These are phyloP conservation scores for Hyphopichia burtonii DNA, from an alignment of 1,139 yeast species.

Conservation along the genomic window DNA sequence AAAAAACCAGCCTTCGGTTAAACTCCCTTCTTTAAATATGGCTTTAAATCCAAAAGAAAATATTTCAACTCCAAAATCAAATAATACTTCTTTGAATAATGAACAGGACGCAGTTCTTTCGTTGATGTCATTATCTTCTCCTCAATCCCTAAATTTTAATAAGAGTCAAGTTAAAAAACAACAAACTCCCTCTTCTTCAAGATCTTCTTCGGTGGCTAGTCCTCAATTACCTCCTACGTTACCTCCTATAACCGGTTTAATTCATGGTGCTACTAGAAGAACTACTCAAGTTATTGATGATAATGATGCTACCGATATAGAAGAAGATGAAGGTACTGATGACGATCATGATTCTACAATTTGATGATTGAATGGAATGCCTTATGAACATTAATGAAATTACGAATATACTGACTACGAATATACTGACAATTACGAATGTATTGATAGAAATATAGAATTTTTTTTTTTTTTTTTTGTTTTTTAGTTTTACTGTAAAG, in stretches of 20 bases:
- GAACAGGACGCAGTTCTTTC: slow-evolving; percentile 49
- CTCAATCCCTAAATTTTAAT: slow-evolving; percentile 34
- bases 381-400: not conserved
- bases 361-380: too few relatives aligned
- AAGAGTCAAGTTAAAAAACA: slow-evolving; percentile 26
- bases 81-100: slow-evolving; percentile 11
- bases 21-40: slow-evolving; percentile 34
- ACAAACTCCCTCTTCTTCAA: slow-evolving; percentile 20
- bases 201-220: slow-evolving; percentile 18
- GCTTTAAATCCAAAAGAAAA: slow-evolving; percentile 15
- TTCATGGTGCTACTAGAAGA: slow-evolving; percentile 7
- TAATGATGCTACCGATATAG: slow-evolving; percentile 18
- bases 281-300: slow-evolving; percentile 16
- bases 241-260: slow-evolving; percentile 37
- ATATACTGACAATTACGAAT: not conserved
- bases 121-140: slow-evolving; percentile 45
- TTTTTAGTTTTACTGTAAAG: not conserved
- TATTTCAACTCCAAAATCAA: not conserved
- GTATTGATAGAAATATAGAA: not conserved
- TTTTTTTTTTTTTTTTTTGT: not conserved
- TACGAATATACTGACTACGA: not conserved
- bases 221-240: slow-evolving; percentile 20
- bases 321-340: slow-evolving; percentile 9
- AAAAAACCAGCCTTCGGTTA: slow-evolving; percentile 7
- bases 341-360: slow-evolving; percentile 5